phyloP scores from a whole-genome alignment of 768 basidiomycete genomes.

The Stropharia rugosoannulata region DNA sequence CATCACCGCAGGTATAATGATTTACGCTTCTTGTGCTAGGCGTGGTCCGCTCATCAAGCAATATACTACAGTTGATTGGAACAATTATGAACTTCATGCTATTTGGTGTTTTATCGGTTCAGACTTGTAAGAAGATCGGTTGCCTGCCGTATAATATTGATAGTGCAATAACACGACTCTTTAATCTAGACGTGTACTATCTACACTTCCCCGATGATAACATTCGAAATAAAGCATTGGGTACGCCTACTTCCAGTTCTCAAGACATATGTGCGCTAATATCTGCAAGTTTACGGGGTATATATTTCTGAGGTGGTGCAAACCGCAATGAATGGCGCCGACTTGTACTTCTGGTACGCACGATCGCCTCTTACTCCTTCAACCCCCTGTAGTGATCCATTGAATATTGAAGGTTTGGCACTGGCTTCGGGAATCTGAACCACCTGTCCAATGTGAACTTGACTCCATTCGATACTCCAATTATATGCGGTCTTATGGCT shows the following conservation, averaged over 20 bases:
- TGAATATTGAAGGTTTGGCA: conserved; percentile 1
- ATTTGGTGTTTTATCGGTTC: conserved; percentile 9
- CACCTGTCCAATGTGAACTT: conserved; percentile 4
- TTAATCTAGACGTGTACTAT: conserved; percentile 7
- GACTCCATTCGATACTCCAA: conserved; percentile 6
- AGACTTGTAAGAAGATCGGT: background rate
- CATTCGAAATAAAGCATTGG: conserved; percentile 5
- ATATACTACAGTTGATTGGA: conserved; percentile 5
- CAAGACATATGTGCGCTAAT: background rate
- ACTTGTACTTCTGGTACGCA: conserved; percentile 7
- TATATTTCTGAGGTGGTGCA: conserved; percentile 4
- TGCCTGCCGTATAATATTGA: background rate
- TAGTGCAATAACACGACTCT: background rate
- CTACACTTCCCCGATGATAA: conserved; percentile 9
- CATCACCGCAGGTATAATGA: conserved; percentile 4
- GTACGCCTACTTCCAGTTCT: background rate
- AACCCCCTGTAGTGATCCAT: background rate
- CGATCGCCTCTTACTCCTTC: background rate
- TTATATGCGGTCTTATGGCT: conserved; percentile 18
- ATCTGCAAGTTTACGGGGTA: background rate
- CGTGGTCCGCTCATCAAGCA: background rate
- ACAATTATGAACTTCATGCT: conserved; percentile 9
- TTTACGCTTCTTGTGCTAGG: background rate
- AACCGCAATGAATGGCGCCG: conserved; percentile 8
- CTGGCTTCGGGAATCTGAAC: conserved; percentile 5